A percentile compares a stretch with the other conserved stretches of the same genome.
Conservation (phyloP, 1,139 yeast species). For the Meyerozyma guilliermondii region DNA sequence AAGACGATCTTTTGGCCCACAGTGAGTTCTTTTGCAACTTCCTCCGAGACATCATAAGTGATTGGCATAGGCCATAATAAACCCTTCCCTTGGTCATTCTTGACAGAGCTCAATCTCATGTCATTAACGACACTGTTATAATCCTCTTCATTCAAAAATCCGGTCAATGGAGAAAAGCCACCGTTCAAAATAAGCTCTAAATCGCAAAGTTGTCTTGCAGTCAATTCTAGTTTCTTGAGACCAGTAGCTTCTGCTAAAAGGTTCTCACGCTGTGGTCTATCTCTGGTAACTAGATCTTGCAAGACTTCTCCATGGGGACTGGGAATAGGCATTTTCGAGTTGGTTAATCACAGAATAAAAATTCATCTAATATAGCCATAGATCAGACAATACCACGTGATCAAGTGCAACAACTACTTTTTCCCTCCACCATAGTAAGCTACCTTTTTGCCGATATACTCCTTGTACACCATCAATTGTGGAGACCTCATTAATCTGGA, state of each 20-base stretch:
- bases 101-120: constrained; percentile 58
- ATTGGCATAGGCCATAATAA: constrained; percentile 91
- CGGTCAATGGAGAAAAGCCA: constrained; percentile 90
- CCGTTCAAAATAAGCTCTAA: constrained; percentile 87
- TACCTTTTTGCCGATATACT: no score
- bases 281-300: constrained; percentile 83
- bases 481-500: no score
- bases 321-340: constrained; percentile 52
- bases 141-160: constrained; percentile 78
- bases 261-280: constrained; percentile 52
- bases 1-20: constrained; percentile 66
- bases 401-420: neutral
- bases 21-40: constrained; percentile 43
- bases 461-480: no score
- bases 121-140: constrained; percentile 75
- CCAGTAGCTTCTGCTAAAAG: constrained; percentile 49
- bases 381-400: constrained; percentile 1
- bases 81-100: constrained; percentile 44
- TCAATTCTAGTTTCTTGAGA: constrained; percentile 53
- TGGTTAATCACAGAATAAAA: neutral
- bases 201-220: constrained; percentile 91
- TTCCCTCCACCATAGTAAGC: no score
- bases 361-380: neutral
- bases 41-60: constrained; percentile 69
- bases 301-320: constrained; percentile 88